Base-by-base conservation (phyloP, 495 filamentous ascomycete genomes). In the Umbilicaria muhlenbergii region DNA sequence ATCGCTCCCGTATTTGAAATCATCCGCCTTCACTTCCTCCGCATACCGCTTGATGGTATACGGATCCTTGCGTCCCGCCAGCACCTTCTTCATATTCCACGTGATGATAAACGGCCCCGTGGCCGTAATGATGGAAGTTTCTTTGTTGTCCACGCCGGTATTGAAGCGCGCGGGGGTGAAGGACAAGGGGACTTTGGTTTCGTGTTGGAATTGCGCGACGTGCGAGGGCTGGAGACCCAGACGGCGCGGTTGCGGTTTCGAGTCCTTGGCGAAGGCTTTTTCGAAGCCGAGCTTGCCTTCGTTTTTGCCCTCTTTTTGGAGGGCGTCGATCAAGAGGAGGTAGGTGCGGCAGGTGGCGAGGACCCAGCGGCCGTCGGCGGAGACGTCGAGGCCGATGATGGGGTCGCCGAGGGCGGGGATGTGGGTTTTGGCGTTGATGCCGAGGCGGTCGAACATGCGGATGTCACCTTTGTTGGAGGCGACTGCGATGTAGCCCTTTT, bases 401-500 rank as follows among this genome's bases (percentile, higher is more conserved):
- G 86, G 74, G 55, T 98, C 91, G 43, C 91, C 91, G 39, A 98
- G 78, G 13, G 92, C 89, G 5, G 91, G 91, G 50, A 98, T 88
- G 44, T 88, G 82, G 1, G 91, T 95, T 69, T 98, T 98, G 14
- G 91, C 91, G 53, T 93, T 93, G 63, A 96, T 89, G 12, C 92
- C 92, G 2, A 96, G 74, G 31, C 86, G 83, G 60, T 98, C 92
- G 55, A 96, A 96, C 58, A 98, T 75, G 37, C 91, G 83, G 42
- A 98, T 89, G 55, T 98, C 91, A 46, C 91, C 91, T 67, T 98
- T 98, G 67, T 86, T 92, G 31, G 85, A 93, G 3, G 88, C 91
- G 16, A 98, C 89, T 18, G 92, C 91, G 49, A 98, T 81, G 53
- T 96, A 91, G 13, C 91, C 91, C 61, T 95, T 86, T 56, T 87